These are phyloP conservation scores for Phytophthora cryptogea DNA, from an alignment of 352 stramenopile genomes.

Conservation along the genomic window DNA sequence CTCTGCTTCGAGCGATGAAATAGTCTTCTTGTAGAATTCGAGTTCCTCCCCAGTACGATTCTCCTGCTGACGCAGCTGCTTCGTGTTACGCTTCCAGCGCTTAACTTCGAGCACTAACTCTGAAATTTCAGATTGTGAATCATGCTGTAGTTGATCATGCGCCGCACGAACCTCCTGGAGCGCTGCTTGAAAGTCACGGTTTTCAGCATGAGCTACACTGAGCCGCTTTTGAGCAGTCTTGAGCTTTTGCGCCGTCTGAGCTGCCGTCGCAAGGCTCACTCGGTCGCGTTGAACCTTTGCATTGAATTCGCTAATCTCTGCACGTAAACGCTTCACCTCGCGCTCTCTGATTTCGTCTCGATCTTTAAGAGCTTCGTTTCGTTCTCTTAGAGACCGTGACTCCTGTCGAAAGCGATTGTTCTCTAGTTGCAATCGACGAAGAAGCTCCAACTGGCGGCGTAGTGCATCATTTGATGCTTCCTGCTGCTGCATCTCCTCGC, in stretches of 20 bases:
- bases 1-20: conserved; percentile 46
- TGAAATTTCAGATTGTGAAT: conserved; percentile 42
- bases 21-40: conserved; percentile 39
- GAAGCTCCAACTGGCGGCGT: conserved; percentile 66
- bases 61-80: conserved; percentile 50
- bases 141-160: conserved; percentile 37
- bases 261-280: conserved; percentile 31
- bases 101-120: conserved; percentile 46
- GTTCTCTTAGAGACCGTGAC: conserved; percentile 43
- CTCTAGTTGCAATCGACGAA: conserved; percentile 70
- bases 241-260: conserved; percentile 48
- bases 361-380: conserved; percentile 52
- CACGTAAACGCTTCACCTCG: conserved; percentile 55
- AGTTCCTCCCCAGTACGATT: conserved; percentile 36
- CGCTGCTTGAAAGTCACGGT: conserved; percentile 39
- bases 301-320: conserved; percentile 43
- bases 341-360: conserved; percentile 42
- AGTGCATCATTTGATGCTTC: conserved; percentile 70
- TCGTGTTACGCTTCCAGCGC: conserved; percentile 52
- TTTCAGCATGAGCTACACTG: conserved; percentile 33
- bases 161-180: conserved; percentile 45
- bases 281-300: conserved; percentile 44
- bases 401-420: conserved; percentile 77
- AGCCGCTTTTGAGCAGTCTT: conserved; percentile 54
- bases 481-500: conserved; percentile 50